phyloP scores from a whole-genome alignment of 164 flowering plant genomes.

The Warburgia ugandensis region DNA sequence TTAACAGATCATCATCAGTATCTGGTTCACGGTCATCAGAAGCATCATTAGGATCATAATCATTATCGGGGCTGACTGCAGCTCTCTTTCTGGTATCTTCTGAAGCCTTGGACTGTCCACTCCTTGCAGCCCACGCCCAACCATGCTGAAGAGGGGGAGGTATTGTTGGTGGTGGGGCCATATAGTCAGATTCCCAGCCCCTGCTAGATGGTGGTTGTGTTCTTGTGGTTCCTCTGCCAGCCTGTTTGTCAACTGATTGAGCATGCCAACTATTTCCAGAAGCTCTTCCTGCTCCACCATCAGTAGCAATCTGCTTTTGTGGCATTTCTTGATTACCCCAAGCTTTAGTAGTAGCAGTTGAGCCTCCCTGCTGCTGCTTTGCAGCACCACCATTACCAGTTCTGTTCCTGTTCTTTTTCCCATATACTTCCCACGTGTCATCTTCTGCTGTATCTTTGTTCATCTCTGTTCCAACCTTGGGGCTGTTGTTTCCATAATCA shows the following conservation, averaged over 20 bases:
- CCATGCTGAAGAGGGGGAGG: constrained; percentile 63
- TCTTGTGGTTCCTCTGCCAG: constrained; percentile 40
- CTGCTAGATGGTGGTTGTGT: constrained; percentile 22
- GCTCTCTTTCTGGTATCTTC: constrained; percentile 7
- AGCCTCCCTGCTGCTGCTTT: constrained; percentile 33
- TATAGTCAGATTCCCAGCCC: constrained; percentile 12
- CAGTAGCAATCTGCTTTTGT: constrained; percentile 25
- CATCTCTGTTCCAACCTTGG: constrained; percentile 20
- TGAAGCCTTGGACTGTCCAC: constrained; percentile 19
- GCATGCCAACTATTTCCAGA: constrained; percentile 25
- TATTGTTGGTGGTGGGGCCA: constrained; percentile 23
- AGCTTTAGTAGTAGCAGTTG: constrained; percentile 28
- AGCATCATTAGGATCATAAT: constrained; percentile 1
- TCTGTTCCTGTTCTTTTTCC: constrained; percentile 49
- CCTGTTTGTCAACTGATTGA: constrained; percentile 23
- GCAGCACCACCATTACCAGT: constrained; percentile 33
- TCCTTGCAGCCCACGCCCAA: constrained; percentile 49
- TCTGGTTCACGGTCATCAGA: constrained; percentile 14
- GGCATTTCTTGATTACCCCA: constrained; percentile 33
- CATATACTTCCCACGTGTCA: constrained; percentile 55
- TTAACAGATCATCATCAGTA: constrained; percentile 51
- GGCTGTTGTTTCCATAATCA: not conserved
- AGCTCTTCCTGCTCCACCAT: constrained; percentile 27
- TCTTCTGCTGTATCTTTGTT: constrained; percentile 32
- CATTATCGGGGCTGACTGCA: not conserved